These are phyloP conservation scores for Microsporum canis DNA, from an alignment of 2,329 filamentous ascomycete species.

Conservation along the genomic window DNA sequence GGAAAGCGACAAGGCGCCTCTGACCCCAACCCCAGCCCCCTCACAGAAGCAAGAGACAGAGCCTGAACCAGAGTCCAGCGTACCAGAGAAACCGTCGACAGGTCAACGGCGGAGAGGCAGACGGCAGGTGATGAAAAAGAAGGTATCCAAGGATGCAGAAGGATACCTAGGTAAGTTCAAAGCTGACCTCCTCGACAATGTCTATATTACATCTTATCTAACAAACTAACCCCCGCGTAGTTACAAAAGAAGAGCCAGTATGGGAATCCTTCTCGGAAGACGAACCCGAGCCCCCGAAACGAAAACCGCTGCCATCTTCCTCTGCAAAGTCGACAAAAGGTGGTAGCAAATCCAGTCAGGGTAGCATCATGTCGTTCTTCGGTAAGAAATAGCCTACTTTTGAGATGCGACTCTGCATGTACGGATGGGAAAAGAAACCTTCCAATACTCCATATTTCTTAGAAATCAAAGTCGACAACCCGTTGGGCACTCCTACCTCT, in stretches of 20 bases:
- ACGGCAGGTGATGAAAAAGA: slow-evolving; percentile 76
- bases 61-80: slow-evolving; percentile 28
- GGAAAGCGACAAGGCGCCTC: slow-evolving; percentile 5
- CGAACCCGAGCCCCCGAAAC: slow-evolving; percentile 48
- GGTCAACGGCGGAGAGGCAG: slow-evolving; percentile 61
- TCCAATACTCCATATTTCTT: neutral
- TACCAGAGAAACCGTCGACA: neutral
- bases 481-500: neutral
- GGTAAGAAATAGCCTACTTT: slow-evolving; percentile 54
- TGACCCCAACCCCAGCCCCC: neutral
- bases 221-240: slow-evolving; percentile 34
- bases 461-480: neutral
- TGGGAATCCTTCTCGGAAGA: slow-evolving; percentile 96
- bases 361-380: slow-evolving; percentile 89
- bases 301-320: slow-evolving; percentile 37
- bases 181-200: neutral
- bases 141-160: slow-evolving; percentile 73
- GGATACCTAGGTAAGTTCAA: slow-evolving; percentile 65
- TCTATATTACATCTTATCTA: neutral
- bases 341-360: slow-evolving; percentile 43
- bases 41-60: slow-evolving; percentile 31
- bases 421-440: slow-evolving; percentile 43
- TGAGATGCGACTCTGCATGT: slow-evolving; percentile 34
- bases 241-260: slow-evolving; percentile 69
- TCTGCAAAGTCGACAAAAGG: slow-evolving; percentile 13